Conservation (phyloP, 805 yeast species). For the Wickerhamiella brachini region DNA sequence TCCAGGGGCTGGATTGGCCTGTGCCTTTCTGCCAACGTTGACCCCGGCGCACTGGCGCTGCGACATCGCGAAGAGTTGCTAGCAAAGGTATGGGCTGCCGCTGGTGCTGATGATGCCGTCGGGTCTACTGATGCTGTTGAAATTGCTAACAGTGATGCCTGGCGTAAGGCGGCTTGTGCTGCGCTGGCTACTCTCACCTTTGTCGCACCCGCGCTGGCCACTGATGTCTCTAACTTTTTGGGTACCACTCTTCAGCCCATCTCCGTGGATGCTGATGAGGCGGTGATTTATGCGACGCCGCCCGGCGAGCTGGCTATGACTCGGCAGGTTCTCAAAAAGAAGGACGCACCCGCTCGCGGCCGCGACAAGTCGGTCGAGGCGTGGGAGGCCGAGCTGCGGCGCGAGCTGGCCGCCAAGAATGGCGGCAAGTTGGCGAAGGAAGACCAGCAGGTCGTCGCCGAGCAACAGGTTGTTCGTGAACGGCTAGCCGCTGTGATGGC, state of each 20-base stretch:
- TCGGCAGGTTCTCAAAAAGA: conserved; percentile 40
- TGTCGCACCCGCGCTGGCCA: conserved; percentile 44
- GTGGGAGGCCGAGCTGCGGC: conserved; percentile 80
- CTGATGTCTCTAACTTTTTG: conserved; percentile 35
- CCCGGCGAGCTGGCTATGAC: conserved; percentile 52
- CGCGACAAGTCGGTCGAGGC: conserved; percentile 32
- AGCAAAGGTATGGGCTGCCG: conserved; percentile 16
- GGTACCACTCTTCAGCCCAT: conserved; percentile 30
- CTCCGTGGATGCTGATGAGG: conserved; percentile 33
- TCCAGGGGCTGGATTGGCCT: conserved; percentile 65
- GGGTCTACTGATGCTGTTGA: too few species aligned
- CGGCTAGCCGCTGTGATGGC: conserved; percentile 29
- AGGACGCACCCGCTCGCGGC: conserved; percentile 22
- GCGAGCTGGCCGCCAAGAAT: conserved; percentile 52
- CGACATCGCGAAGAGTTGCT: conserved; percentile 18
- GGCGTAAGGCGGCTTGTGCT: conserved; percentile 13
- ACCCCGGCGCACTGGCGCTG: conserved; percentile 47
- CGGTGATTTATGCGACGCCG: conserved; percentile 51
- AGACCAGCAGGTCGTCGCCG: conserved; percentile 51
- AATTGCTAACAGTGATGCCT: not conserved
- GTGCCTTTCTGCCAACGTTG: conserved; percentile 42
- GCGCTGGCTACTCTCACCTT: conserved; percentile 33
- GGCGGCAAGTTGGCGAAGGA: conserved; percentile 48
- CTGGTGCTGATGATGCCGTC: conserved; percentile 18
- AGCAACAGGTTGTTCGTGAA: conserved; percentile 45